Evolutionary conservation across 148 eudicot species (phyloP).

Genomic region (Dianthus caryophyllus): DNA sequence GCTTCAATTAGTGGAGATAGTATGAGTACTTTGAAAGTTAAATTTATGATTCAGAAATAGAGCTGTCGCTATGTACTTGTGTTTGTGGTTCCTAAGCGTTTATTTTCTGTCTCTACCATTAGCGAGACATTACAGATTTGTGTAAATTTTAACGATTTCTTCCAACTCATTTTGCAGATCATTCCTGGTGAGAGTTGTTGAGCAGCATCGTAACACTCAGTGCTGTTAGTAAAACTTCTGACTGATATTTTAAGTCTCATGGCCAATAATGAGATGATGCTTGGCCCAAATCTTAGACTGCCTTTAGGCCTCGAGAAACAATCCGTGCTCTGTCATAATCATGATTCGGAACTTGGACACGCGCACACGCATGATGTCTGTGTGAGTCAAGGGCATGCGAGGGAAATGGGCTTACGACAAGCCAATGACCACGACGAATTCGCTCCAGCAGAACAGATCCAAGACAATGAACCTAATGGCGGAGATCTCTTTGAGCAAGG

Average conservation of each 20-base stretch:
- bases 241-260: constrained; percentile 9
- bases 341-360: constrained; percentile 22
- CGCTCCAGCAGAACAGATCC: constrained; percentile 23
- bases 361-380: constrained; percentile 23
- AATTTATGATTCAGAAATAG: no score
- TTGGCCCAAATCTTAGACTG: constrained; percentile 37
- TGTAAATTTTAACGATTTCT: background rate
- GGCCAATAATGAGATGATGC: constrained; percentile 42
- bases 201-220: background rate
- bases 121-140: no score
- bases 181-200: background rate
- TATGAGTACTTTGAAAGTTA: background rate
- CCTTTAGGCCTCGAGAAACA: constrained; percentile 30
- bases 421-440: constrained; percentile 29
- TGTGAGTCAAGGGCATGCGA: constrained; percentile 23
- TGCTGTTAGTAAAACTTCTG: constrained; percentile 1
- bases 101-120: no score
- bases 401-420: constrained; percentile 27
- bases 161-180: constrained; percentile 6
- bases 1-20: background rate
- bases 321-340: constrained; percentile 28
- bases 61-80: no score
- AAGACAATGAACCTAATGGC: constrained; percentile 23
- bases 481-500: constrained; percentile 29
- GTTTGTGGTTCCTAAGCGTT: no score